Evolutionary conservation across 1,284 basidiomycete species (phyloP).

Genomic region (Marasmius fiardii): DNA sequence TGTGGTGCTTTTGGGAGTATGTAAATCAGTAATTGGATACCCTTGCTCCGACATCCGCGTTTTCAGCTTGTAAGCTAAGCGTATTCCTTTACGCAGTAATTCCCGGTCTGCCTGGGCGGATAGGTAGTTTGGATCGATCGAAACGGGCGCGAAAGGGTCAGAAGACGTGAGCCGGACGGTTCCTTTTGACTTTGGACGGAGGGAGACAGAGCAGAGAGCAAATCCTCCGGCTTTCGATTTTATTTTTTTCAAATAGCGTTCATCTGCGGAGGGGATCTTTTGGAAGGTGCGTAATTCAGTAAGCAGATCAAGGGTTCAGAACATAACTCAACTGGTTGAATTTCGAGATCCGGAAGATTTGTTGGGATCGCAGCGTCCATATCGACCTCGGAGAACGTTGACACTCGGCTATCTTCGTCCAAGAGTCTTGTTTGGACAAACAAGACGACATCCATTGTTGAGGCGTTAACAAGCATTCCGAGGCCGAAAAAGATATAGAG

Average conservation of each 20-base stretch:
- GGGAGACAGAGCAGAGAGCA: background rate
- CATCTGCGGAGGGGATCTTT: background rate
- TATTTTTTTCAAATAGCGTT: background rate
- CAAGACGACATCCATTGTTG: background rate
- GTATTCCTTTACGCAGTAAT: background rate
- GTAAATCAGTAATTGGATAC: slow-evolving; percentile 25
- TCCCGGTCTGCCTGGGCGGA: background rate
- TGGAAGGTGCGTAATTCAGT: too few species aligned
- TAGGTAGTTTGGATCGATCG: background rate
- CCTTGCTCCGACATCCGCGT: slow-evolving; percentile 13
- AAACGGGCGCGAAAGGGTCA: background rate
- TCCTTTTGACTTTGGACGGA: background rate
- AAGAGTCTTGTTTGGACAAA: background rate
- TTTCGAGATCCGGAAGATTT: slow-evolving; percentile 15
- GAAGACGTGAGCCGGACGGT: background rate
- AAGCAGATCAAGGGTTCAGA: too few species aligned
- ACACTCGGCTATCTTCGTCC: background rate
- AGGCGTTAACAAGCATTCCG: slow-evolving; percentile 15
- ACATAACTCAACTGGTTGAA: slow-evolving; percentile 15
- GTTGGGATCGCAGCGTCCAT: background rate
- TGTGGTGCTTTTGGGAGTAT: slow-evolving; percentile 22
- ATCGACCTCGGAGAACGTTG: background rate
- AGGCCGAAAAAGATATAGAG: slow-evolving; percentile 15
- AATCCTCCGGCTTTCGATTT: background rate
- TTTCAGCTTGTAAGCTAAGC: background rate